Conservation (phyloP, 148 eudicot species). For the Dysphania ambrosioides region DNA sequence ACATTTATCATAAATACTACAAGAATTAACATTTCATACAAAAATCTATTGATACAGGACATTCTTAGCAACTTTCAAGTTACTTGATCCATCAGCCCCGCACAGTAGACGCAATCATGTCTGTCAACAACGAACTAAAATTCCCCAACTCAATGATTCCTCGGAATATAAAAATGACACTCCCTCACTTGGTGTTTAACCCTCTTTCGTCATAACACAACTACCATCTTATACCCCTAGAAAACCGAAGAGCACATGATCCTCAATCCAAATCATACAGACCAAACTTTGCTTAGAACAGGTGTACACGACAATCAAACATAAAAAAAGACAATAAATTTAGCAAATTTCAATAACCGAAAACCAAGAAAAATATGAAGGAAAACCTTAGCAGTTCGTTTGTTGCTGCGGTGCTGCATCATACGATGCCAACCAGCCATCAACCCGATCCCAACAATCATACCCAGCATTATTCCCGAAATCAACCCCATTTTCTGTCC, state of each 20-base stretch:
- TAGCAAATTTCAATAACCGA: constrained; percentile 4
- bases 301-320: neutral
- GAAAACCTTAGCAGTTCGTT: constrained; percentile 83
- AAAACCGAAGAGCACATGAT: too few relatives aligned
- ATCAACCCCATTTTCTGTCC: constrained; percentile 70
- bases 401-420: constrained; percentile 70
- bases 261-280: neutral
- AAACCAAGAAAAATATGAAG: too few relatives aligned
- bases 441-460: constrained; percentile 61
- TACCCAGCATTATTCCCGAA: constrained; percentile 79
- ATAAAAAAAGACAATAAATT: too few relatives aligned
- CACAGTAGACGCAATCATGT: neutral
- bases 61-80: too few relatives aligned
- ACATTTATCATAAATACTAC: neutral
- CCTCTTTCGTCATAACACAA: neutral
- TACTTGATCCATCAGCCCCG: neutral
- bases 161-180: neutral
- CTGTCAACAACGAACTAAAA: too few relatives aligned
- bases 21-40: neutral
- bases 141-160: neutral
- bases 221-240: neutral
- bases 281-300: neutral
- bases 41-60: too few relatives aligned
- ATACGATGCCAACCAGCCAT: constrained; percentile 93
- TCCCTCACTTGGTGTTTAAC: neutral